Evolutionary conservation across 345 rosid genomes (phyloP).

Genomic region (Erysimum cheiranthoides): DNA sequence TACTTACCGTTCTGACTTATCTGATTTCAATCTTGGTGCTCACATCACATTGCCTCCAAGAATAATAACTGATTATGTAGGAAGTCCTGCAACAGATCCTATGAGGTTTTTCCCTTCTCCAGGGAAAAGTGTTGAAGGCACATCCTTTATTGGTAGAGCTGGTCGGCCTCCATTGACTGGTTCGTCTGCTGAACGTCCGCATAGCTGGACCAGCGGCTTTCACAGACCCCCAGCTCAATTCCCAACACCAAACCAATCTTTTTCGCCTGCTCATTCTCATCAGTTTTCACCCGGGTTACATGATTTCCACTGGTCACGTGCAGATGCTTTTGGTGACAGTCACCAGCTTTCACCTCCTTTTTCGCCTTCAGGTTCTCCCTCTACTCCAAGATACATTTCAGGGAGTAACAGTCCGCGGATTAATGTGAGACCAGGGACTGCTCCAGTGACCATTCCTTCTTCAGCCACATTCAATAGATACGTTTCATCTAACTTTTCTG

Average conservation of each 20-base stretch:
- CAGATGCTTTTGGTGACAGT: constrained; percentile 55
- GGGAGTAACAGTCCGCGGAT: constrained; percentile 52
- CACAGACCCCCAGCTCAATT: constrained; percentile 54
- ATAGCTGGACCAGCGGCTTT: constrained; percentile 96
- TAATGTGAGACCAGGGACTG: constrained; percentile 65
- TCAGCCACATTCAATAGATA: constrained; percentile 57
- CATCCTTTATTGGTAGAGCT: constrained; percentile 66
- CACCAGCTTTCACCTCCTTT: constrained; percentile 91
- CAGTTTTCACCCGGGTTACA: constrained; percentile 44
- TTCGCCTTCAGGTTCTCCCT: constrained; percentile 75
- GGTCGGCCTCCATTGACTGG: constrained; percentile 52
- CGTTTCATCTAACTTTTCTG: constrained; percentile 76
- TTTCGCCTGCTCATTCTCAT: constrained; percentile 61
- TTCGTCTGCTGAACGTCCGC: constrained; percentile 72
- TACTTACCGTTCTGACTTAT: constrained; percentile 65
- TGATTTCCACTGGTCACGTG: constrained; percentile 55
- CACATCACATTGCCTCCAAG: constrained; percentile 67
- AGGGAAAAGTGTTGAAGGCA: constrained; percentile 56
- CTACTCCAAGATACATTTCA: constrained; percentile 59
- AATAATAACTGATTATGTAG: constrained; percentile 83
- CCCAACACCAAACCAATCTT: constrained; percentile 49
- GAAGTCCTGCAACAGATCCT: constrained; percentile 85
- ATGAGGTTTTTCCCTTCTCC: constrained; percentile 78
- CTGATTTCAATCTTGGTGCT: constrained; percentile 75
- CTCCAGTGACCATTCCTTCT: constrained; percentile 82